phyloP scores from a whole-genome alignment of 306 rosid genomes.

The Sphenostylis stenocarpa region DNA sequence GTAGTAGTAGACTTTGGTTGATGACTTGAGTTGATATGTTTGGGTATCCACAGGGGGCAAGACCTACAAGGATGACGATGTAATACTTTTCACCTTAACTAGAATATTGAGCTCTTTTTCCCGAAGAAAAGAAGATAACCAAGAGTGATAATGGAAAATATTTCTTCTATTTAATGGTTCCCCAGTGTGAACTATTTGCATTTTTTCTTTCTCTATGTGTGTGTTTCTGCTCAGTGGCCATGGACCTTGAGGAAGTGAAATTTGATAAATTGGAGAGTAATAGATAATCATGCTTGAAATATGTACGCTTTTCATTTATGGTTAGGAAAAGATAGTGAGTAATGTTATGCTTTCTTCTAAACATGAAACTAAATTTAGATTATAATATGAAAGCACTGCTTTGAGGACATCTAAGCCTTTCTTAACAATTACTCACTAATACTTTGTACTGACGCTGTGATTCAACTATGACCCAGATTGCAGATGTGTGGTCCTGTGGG shows the following conservation, averaged over 20 bases:
- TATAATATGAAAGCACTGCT: not conserved
- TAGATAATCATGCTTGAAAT: not conserved
- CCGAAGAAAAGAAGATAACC: not conserved
- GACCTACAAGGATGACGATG: not conserved
- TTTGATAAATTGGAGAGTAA: not conserved
- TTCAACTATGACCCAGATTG: constrained; percentile 58
- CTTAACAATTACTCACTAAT: not conserved
- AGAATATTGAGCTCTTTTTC: not conserved
- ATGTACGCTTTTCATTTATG: not conserved
- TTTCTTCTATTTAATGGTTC: not conserved
- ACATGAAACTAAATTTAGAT: not conserved
- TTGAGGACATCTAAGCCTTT: constrained; percentile 5
- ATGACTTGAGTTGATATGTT: not conserved
- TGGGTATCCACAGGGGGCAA: not conserved
- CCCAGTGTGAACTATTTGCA: not conserved
- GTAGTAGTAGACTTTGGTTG: not conserved
- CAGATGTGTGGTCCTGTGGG: constrained; percentile 99
- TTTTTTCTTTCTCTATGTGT: not conserved
- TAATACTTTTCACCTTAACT: not conserved
- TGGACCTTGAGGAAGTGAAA: not conserved
- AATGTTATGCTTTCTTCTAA: not conserved
- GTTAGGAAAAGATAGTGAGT: not conserved
- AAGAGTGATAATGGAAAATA: not conserved
- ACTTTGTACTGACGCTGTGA: not conserved
- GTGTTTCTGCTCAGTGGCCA: not conserved